Conservation (phyloP, 305 asterid species). For the Rubia peregrina region DNA sequence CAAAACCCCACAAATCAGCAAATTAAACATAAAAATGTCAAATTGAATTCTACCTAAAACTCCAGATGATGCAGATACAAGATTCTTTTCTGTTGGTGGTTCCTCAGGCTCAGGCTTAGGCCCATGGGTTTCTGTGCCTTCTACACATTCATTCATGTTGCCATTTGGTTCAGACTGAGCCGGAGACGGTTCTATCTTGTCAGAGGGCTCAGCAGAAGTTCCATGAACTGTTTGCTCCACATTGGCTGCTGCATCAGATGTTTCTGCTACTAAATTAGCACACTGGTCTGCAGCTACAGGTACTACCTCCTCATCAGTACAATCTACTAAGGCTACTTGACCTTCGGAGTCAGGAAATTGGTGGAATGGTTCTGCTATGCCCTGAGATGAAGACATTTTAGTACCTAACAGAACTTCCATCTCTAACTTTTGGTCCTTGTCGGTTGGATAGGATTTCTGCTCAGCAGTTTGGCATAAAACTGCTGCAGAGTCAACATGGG, state of each 20-base stretch:
- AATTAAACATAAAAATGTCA: background rate
- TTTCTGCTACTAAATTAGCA: constrained; percentile 24
- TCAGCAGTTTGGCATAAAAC: constrained; percentile 27
- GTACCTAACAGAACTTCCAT: constrained; percentile 29
- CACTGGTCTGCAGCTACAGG: constrained; percentile 25
- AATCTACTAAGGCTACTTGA: constrained; percentile 26
- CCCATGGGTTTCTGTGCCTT: constrained; percentile 28
- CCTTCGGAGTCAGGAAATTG: constrained; percentile 26
- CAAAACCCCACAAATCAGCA: background rate
- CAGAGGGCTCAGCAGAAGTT: constrained; percentile 21
- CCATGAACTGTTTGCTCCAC: constrained; percentile 22
- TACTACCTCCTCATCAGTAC: constrained; percentile 27
- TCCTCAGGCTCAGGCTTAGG: constrained; percentile 28
- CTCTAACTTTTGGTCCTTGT: constrained; percentile 24
- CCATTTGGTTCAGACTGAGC: constrained; percentile 21
- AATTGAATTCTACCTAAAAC: constrained; percentile 37
- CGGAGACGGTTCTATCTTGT: constrained; percentile 23
- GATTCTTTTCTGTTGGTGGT: constrained; percentile 25
- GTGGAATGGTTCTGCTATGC: constrained; percentile 21
- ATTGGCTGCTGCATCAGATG: constrained; percentile 27
- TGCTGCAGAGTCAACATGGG: constrained; percentile 9
- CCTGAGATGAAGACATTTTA: constrained; percentile 24
- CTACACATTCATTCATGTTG: constrained; percentile 32
- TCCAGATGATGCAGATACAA: constrained; percentile 22
- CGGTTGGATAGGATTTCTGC: constrained; percentile 24